Evolutionary conservation across 306 rosid species (phyloP).

Genomic region (Vachellia pachyceras): DNA sequence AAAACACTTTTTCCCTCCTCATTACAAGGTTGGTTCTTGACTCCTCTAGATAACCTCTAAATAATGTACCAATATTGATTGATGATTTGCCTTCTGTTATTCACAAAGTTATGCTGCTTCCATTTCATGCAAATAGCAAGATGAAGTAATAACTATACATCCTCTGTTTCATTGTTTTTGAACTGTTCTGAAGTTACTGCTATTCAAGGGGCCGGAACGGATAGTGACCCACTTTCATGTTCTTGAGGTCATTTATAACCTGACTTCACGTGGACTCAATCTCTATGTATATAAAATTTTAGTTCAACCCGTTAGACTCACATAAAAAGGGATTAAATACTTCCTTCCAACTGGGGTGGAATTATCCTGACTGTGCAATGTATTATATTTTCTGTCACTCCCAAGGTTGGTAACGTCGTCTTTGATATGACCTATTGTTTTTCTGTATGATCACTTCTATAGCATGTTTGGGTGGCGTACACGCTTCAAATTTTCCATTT

Average conservation of each 20-base stretch:
- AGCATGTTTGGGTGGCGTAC: background rate
- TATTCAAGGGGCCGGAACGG: background rate
- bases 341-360: constrained; percentile 15
- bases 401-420: background rate
- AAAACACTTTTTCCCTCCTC: constrained; percentile 83
- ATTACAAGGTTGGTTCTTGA: constrained; percentile 70
- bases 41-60: background rate
- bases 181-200: background rate
- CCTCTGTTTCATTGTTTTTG: background rate
- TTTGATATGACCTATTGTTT: constrained; percentile 2
- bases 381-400: background rate
- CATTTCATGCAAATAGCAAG: background rate
- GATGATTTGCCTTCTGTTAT: background rate
- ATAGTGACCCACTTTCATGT: background rate
- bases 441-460: constrained; percentile 3
- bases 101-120: background rate
- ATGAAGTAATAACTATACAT: background rate
- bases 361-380: constrained; percentile 3
- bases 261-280: background rate
- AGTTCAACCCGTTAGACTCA: background rate
- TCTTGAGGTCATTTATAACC: background rate
- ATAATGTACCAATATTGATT: background rate
- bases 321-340: constrained; percentile 14
- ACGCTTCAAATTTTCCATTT: background rate
- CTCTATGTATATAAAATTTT: background rate